Evolutionary conservation across 108 stramenopile genomes (phyloP).

Genomic region (Heterococcus sp.): DNA sequence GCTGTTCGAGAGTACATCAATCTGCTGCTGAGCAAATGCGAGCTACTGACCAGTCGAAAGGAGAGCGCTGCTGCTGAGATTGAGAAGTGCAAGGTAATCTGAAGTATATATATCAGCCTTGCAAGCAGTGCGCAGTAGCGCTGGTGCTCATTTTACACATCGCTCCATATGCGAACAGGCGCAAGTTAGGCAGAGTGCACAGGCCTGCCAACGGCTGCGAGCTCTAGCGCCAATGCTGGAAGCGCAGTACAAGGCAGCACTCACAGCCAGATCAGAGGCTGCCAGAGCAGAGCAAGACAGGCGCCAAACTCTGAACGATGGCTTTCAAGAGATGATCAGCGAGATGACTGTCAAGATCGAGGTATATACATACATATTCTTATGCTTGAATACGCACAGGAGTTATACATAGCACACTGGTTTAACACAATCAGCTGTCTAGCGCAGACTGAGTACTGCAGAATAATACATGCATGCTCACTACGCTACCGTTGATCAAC

Average conservation of each 20-base stretch:
- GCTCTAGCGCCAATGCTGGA: not conserved
- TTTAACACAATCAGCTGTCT: too few relatives aligned
- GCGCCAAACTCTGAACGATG: not conserved
- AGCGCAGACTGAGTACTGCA: too few relatives aligned
- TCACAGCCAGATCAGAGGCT: not conserved
- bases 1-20: not conserved
- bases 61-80: not conserved
- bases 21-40: not conserved
- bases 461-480: too few relatives aligned
- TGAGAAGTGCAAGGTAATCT: not conserved
- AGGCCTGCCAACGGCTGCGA: not conserved
- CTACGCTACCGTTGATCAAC: too few relatives aligned
- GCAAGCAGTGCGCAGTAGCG: not conserved
- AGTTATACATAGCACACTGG: too few relatives aligned
- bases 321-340: not conserved
- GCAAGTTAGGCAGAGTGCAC: not conserved
- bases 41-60: not conserved
- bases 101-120: too few relatives aligned
- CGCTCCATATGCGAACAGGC: not conserved
- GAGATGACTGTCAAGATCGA: not conserved
- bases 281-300: not conserved
- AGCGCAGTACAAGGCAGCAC: not conserved
- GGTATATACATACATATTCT: too few relatives aligned
- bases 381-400: too few relatives aligned
- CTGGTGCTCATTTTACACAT: not conserved